Evolutionary conservation across 2,329 filamentous ascomycete species (phyloP).

Genomic region (Fusarium albidum): DNA sequence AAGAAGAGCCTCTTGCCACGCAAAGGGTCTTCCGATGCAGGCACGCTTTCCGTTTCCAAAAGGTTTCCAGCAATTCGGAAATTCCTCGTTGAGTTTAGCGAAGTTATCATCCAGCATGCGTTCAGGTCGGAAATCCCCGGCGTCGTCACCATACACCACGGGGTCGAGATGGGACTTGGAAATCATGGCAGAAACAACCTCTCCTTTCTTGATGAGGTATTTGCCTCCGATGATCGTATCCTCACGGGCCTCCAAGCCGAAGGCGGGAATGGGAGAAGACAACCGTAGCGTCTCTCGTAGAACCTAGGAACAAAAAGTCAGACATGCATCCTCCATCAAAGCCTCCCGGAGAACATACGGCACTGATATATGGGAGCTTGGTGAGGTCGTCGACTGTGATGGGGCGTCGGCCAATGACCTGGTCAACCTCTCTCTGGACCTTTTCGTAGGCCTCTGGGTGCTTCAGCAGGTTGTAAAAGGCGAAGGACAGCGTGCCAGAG

Average conservation of each 20-base stretch:
- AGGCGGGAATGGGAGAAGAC: constrained; percentile 65
- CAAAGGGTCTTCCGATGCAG: constrained; percentile 78
- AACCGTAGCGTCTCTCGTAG: constrained; percentile 73
- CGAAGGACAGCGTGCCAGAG: constrained; percentile 70
- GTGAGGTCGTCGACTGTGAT: constrained; percentile 68
- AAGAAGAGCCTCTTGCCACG: constrained; percentile 76
- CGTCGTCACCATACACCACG: constrained; percentile 70
- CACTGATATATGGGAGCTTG: constrained; percentile 72
- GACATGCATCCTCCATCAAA: neutral
- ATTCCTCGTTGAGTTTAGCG: constrained; percentile 65
- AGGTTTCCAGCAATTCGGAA: constrained; percentile 72
- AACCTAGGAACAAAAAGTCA: constrained; percentile 28
- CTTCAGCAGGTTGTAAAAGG: constrained; percentile 71
- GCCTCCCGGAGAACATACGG: constrained; percentile 39
- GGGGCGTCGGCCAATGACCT: constrained; percentile 65
- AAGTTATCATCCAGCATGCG: constrained; percentile 77
- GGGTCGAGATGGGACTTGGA: constrained; percentile 68
- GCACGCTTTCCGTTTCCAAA: constrained; percentile 76
- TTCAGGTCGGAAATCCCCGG: constrained; percentile 72
- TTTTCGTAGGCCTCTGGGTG: constrained; percentile 66
- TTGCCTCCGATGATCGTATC: constrained; percentile 67
- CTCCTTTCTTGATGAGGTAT: constrained; percentile 63
- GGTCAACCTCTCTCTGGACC: constrained; percentile 73
- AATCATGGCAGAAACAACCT: constrained; percentile 59
- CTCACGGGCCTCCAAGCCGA: constrained; percentile 62